Base-by-base conservation (phyloP, 192 early-diverging fungal genomes). In the Gorgonomyces haynaldii region DNA sequence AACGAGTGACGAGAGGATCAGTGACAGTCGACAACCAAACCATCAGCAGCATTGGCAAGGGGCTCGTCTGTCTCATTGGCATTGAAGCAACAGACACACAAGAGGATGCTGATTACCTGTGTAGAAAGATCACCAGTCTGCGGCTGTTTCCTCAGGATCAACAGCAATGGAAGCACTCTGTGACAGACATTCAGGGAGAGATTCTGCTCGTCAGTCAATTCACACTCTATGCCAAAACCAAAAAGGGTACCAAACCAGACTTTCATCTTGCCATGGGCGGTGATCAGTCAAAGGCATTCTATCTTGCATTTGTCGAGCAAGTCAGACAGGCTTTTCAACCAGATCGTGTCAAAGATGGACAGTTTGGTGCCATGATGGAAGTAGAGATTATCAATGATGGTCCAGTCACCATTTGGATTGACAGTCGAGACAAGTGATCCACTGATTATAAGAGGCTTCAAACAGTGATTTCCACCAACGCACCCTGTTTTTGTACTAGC, bases 341-440 rank as follows among this genome's bases (percentile, higher is more conserved):
- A 3, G 74, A 68, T 1, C 70, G 69, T 52, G 81, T 93, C 16
- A 70, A 91, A 69, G 85, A 81, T 65, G 94, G 91, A 3, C 71
- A 76, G 46, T 97, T 97, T 67, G 91, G 91, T 1, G 94, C 86
- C 3, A 97, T 95, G 94, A 97, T 97, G 94, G 52, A 78, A 35
- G 94, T 97, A 16, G 69, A 69, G 9, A 70, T 91, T 60, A 70
- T 79, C 7, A 97, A 97, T 60, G 89, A 97, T 25, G 65, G 70
- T 42, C 46, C 46, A n/a, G 46, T 48, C 1, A 48, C 46, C 15
- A 48, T 48, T 25, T 9, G 8, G 8, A n/a, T 34, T n/a, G 32
- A 34, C 32, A 34, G 32, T n/a, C 8, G 32, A 34, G 32, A 34
- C 32, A 34, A 34, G n/a, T 34, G n/a, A n/a, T n/a, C n/a, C n/a